Conservation (phyloP, 2,329 filamentous ascomycete species). For the Beauveria sp. region DNA sequence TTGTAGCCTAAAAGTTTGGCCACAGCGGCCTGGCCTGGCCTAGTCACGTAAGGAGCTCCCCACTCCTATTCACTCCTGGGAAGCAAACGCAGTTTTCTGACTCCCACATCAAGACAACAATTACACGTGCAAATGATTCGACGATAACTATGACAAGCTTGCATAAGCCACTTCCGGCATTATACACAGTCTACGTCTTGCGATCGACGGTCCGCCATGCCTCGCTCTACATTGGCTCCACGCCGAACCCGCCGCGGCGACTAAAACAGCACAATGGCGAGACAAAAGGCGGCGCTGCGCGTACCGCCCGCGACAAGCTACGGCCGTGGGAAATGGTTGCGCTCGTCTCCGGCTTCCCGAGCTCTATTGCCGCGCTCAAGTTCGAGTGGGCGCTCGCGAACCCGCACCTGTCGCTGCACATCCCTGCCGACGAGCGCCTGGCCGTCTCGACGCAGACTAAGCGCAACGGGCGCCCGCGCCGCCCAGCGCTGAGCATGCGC, state of each 20-base stretch:
- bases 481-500: constrained; percentile 52
- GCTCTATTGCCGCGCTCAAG: constrained; percentile 77
- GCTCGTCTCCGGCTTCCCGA: constrained; percentile 82
- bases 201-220: constrained; percentile 69
- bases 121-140: not conserved
- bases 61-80: not conserved
- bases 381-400: constrained; percentile 97
- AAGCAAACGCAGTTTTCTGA: not conserved
- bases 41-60: not conserved
- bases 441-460: constrained; percentile 43
- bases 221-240: constrained; percentile 82
- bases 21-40: no score
- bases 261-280: constrained; percentile 88
- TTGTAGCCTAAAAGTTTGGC: no score
- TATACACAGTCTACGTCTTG: constrained; percentile 90
- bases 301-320: constrained; percentile 59
- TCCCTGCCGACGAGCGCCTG: constrained; percentile 56
- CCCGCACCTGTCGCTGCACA: constrained; percentile 71
- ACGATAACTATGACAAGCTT: constrained; percentile 29
- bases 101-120: not conserved
- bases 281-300: constrained; percentile 69
- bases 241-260: constrained; percentile 76
- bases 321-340: constrained; percentile 89
- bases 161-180: constrained; percentile 63
- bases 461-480: constrained; percentile 44